A percentile compares a stretch with the other conserved stretches of the same genome.
Conservation (phyloP, 352 stramenopile species). For the Phytophthora fragariaefolia region DNA sequence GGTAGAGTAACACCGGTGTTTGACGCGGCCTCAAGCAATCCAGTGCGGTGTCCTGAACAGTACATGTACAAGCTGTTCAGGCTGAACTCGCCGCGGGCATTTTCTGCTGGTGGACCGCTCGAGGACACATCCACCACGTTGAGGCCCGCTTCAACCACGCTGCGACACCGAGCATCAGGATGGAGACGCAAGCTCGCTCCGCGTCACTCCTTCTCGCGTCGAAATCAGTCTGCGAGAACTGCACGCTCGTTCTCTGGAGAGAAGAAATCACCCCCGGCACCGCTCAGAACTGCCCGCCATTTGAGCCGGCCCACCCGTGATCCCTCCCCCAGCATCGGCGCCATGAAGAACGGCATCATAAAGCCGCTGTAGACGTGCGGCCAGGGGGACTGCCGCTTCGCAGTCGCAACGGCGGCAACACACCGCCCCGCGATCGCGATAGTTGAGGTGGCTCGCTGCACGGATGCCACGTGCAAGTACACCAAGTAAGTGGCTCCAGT, state of each 20-base stretch:
- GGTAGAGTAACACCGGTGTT: too few relatives aligned
- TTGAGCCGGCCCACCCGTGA: neutral
- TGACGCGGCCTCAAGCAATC: conserved; percentile 31
- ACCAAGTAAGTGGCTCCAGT: neutral
- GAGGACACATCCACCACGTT: conserved; percentile 14
- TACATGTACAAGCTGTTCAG: too few relatives aligned
- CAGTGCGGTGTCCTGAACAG: conserved; percentile 6
- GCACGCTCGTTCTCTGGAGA: neutral
- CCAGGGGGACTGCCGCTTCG: neutral
- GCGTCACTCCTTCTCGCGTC: neutral
- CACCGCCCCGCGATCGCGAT: neutral
- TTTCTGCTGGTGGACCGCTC: conserved; percentile 15
- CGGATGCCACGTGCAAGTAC: conserved; percentile 4
- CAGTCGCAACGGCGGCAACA: neutral
- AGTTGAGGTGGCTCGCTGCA: conserved; percentile 2
- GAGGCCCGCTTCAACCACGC: conserved; percentile 27
- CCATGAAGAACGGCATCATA: too few relatives aligned
- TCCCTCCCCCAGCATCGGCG: neutral
- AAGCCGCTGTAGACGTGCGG: neutral
- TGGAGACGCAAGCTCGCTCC: neutral
- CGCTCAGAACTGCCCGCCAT: too few relatives aligned
- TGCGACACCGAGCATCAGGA: conserved; percentile 4
- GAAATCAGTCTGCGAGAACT: neutral
- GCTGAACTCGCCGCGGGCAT: conserved; percentile 4
- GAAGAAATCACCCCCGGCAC: conserved; percentile 2